Conservation (phyloP, 768 basidiomycete species). For the Megacollybia marginata region DNA sequence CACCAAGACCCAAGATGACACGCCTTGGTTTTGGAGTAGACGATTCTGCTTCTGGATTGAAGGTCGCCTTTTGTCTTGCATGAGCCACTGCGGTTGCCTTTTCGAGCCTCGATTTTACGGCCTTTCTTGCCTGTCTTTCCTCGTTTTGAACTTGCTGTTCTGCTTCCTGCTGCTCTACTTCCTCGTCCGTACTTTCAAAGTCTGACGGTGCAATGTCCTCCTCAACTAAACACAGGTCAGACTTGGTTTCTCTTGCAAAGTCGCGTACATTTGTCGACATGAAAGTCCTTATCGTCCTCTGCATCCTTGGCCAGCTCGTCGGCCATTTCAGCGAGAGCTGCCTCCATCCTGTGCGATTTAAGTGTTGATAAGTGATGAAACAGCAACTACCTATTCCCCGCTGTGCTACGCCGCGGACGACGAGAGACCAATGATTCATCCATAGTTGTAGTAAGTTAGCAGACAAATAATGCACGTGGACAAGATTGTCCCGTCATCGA, state of each 20-base stretch:
- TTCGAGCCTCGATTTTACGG: conserved; percentile 48
- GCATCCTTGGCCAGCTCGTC: conserved; percentile 50
- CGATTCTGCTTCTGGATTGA: conserved; percentile 45
- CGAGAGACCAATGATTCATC: conserved; percentile 44
- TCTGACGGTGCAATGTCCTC: conserved; percentile 79
- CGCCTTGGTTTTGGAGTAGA: conserved; percentile 30
- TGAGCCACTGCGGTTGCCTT: conserved; percentile 62
- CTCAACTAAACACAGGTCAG: conserved; percentile 45
- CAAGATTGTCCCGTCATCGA: no score
- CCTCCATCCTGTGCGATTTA: conserved; percentile 52
- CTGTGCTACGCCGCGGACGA: conserved; percentile 63
- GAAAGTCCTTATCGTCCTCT: conserved; percentile 73
- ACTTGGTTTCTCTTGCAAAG: conserved; percentile 3
- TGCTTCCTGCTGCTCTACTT: conserved; percentile 43
- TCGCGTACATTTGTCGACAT: conserved; percentile 49
- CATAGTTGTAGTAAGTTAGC: neutral
- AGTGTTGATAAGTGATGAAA: conserved; percentile 3
- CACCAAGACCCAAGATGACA: conserved; percentile 45
- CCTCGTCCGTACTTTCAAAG: conserved; percentile 81
- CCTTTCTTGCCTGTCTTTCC: conserved; percentile 28
- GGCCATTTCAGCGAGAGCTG: conserved; percentile 66
- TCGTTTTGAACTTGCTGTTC: conserved; percentile 10
- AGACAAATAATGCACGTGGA: no score
- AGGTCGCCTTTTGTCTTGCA: conserved; percentile 57
- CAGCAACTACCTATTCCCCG: conserved; percentile 60